These are phyloP conservation scores for Phtheirospermum japonicum DNA, from an alignment of 257 asterid species.

Conservation along the genomic window DNA sequence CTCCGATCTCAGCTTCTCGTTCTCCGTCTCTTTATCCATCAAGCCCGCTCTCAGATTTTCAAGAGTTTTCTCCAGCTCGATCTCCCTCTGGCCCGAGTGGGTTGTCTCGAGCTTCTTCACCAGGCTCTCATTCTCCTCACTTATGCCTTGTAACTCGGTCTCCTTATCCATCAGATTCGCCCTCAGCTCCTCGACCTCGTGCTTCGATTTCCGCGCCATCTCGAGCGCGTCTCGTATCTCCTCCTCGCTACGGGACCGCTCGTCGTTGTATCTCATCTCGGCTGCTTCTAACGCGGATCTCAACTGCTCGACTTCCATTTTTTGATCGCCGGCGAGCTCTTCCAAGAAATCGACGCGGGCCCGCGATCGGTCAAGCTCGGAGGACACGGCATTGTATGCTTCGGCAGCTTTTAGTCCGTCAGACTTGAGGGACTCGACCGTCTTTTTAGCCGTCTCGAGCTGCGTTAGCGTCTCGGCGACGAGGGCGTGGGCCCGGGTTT, in stretches of 20 bases:
- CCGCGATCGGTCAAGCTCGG: conserved; percentile 66
- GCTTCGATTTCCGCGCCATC: conserved; percentile 37
- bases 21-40: conserved; percentile 58
- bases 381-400: conserved; percentile 40
- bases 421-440: conserved; percentile 51
- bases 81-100: conserved; percentile 33
- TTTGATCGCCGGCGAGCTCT: conserved; percentile 54
- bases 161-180: conserved; percentile 90
- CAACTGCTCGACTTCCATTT: conserved; percentile 52
- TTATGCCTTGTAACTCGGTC: conserved; percentile 77
- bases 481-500: conserved; percentile 49
- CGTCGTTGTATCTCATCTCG: conserved; percentile 56
- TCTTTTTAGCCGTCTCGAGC: conserved; percentile 62
- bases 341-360: conserved; percentile 61
- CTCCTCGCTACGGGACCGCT: conserved; percentile 41
- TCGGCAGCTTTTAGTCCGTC: conserved; percentile 59
- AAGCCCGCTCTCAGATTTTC: conserved; percentile 46
- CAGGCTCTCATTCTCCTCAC: conserved; percentile 77
- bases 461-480: conserved; percentile 63
- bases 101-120: conserved; percentile 39
- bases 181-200: conserved; percentile 70
- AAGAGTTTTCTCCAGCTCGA: conserved; percentile 53
- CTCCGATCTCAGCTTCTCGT: conserved; percentile 43
- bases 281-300: conserved; percentile 64
- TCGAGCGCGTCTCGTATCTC: conserved; percentile 44